Conservation (phyloP, 495 filamentous ascomycete genomes). For the Penicillium salamii region DNA sequence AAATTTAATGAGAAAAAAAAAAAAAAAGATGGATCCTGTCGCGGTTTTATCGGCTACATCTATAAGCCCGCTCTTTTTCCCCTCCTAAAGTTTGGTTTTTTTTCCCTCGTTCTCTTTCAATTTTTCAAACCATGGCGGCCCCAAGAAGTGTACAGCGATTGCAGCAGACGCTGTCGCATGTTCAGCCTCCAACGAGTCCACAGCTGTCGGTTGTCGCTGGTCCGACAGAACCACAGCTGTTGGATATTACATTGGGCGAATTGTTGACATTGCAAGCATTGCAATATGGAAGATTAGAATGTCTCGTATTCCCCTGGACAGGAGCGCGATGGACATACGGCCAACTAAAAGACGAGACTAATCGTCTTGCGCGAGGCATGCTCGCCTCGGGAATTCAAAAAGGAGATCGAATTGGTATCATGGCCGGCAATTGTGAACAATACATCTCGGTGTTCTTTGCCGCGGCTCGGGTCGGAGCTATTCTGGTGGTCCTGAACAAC, state of each 20-base stretch:
- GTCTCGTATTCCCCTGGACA: conserved; percentile 63
- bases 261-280: conserved; percentile 60
- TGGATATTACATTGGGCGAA: conserved; percentile 60
- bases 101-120: conserved; percentile 8
- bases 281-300: conserved; percentile 58
- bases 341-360: conserved; percentile 57
- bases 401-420: conserved; percentile 65
- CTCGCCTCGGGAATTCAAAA: conserved; percentile 57
- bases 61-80: conserved; percentile 8
- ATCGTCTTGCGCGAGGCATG: conserved; percentile 56
- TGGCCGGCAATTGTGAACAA: conserved; percentile 70
- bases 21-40: not conserved
- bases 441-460: conserved; percentile 70
- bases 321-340: conserved; percentile 65
- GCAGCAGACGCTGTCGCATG: conserved; percentile 38
- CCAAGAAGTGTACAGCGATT: conserved; percentile 31
- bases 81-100: too few relatives aligned
- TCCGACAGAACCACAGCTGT: conserved; percentile 55
- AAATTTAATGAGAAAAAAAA: not conserved
- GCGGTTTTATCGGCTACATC: conserved; percentile 10
- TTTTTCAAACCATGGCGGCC: conserved; percentile 25
- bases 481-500: conserved; percentile 68
- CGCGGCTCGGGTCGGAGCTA: conserved; percentile 61
- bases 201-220: conserved; percentile 55
- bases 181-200: conserved; percentile 19